These are phyloP conservation scores for Inga oerstediana DNA, from an alignment of 306 rosid species.

Conservation along the genomic window DNA sequence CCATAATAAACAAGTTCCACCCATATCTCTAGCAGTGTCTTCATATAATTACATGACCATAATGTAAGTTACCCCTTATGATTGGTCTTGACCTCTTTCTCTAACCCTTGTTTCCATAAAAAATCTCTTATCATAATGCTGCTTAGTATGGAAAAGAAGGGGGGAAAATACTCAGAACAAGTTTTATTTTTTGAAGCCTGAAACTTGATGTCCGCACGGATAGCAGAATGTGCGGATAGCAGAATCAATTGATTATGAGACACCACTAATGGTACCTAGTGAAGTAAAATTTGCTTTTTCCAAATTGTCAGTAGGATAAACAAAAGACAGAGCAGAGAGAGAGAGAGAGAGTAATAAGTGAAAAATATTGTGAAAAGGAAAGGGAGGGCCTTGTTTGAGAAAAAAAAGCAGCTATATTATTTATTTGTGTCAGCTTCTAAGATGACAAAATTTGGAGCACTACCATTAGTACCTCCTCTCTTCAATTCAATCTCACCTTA, in stretches of 20 bases:
- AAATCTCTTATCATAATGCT: not conserved
- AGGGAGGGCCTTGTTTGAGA: conserved; percentile 41
- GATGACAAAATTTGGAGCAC: conserved; percentile 55
- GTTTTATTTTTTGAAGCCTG: not conserved
- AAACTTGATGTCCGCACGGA: not conserved
- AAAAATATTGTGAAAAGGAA: not conserved
- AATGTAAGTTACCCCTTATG: conserved; percentile 10
- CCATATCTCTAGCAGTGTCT: no score
- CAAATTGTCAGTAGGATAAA: conserved; percentile 11
- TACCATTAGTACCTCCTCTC: conserved; percentile 32
- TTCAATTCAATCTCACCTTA: conserved; percentile 18
- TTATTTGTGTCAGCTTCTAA: conserved; percentile 63
- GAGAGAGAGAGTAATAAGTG: conserved; percentile 26
- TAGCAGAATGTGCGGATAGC: not conserved
- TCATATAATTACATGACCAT: not conserved
- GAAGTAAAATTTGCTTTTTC: not conserved
- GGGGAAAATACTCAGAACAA: not conserved
- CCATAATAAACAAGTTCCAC: no score
- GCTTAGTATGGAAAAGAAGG: no score
- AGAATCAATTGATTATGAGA: not conserved
- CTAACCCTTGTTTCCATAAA: not conserved
- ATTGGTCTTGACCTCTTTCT: not conserved
- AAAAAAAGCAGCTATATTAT: conserved; percentile 60
- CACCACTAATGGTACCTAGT: not conserved
- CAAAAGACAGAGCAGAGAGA: not conserved